Evolutionary conservation across 2,329 filamentous ascomycete genomes (phyloP).

Genomic region (Fusarium irregulare): DNA sequence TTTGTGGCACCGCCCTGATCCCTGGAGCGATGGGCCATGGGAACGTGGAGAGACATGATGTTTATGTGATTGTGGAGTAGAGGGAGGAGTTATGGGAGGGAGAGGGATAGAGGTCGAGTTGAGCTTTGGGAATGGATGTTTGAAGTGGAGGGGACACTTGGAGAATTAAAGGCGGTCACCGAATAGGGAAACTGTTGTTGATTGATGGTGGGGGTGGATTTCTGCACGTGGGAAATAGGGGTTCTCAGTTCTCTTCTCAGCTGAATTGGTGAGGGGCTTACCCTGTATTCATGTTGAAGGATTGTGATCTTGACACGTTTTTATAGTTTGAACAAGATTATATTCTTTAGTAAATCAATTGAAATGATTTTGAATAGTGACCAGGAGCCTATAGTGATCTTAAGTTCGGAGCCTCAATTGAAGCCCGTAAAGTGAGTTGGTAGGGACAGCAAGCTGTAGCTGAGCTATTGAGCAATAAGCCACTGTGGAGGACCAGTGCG

Average conservation of each 20-base stretch:
- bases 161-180: slow-evolving; percentile 41
- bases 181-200: slow-evolving; percentile 33
- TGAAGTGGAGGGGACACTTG: slow-evolving; percentile 37
- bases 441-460: background rate
- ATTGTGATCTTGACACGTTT: background rate
- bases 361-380: background rate
- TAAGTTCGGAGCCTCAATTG: background rate
- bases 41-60: slow-evolving; percentile 68
- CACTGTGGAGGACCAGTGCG: background rate
- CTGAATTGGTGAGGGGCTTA: slow-evolving; percentile 16
- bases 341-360: background rate
- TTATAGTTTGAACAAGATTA: background rate
- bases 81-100: background rate
- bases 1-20: slow-evolving; percentile 79
- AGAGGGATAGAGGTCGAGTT: slow-evolving; percentile 1
- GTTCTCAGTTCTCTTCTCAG: slow-evolving; percentile 14
- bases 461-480: background rate
- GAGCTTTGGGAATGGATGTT: slow-evolving; percentile 22
- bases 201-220: slow-evolving; percentile 27
- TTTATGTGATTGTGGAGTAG: background rate
- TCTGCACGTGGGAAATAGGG: slow-evolving; percentile 35
- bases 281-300: slow-evolving; percentile 17
- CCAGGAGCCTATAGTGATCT: too few relatives aligned
- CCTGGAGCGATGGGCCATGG: slow-evolving; percentile 60
- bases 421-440: background rate